Evolutionary conservation across 495 filamentous ascomycete genomes (phyloP).

Genomic region (Corynascus novoguineensis): DNA sequence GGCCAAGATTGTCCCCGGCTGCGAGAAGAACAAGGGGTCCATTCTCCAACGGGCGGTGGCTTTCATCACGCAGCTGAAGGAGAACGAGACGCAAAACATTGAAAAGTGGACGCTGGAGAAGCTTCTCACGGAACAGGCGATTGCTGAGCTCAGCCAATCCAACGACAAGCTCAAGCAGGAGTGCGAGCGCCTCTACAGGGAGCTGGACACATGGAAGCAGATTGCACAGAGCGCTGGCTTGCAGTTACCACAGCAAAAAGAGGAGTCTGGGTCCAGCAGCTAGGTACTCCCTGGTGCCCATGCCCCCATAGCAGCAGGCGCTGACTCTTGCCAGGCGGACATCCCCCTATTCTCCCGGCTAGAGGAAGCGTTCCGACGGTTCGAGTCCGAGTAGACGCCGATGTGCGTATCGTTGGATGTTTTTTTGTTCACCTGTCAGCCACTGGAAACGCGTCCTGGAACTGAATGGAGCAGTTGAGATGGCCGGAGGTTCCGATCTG

Average conservation of each 20-base stretch:
- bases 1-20: constrained; percentile 93
- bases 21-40: constrained; percentile 98
- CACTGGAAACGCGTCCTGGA: not conserved
- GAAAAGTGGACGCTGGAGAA: constrained; percentile 98
- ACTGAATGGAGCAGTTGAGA: not conserved
- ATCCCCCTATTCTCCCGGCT: not conserved
- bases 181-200: constrained; percentile 64
- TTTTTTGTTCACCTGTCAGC: too few relatives aligned
- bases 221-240: constrained; percentile 72
- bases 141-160: constrained; percentile 77
- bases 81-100: constrained; percentile 87
- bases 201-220: constrained; percentile 80
- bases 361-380: not conserved
- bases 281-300: constrained; percentile 12
- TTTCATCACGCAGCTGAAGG: constrained; percentile 90
- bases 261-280: constrained; percentile 31
- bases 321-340: not conserved
- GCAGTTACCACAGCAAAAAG: constrained; percentile 40
- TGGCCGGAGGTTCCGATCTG: not conserved
- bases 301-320: not conserved
- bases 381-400: not conserved
- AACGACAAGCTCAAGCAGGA: constrained; percentile 88
- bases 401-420: not conserved
- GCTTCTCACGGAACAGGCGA: constrained; percentile 89
- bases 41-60: constrained; percentile 90